phyloP scores from a whole-genome alignment of 768 basidiomycete genomes.

The Lactifluus subvellereus region DNA sequence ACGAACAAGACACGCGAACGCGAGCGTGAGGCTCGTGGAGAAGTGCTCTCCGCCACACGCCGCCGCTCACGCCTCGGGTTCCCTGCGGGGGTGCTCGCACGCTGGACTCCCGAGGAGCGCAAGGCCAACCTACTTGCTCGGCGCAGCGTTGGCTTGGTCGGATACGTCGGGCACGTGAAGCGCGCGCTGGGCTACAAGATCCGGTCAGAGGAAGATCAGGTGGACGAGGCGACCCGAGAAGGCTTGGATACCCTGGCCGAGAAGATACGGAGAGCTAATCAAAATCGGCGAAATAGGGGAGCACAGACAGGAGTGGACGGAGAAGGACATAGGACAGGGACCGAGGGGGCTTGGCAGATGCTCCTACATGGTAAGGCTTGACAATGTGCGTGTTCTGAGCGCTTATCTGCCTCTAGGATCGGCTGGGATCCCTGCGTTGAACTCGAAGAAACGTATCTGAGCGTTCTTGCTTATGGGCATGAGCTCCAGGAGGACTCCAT shows the following conservation, averaged over 20 bases:
- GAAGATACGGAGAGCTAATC: slow-evolving; percentile 32
- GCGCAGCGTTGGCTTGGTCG: slow-evolving; percentile 54
- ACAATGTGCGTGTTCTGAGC: too few species aligned
- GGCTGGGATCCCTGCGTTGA: too few species aligned
- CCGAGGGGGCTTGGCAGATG: too few species aligned
- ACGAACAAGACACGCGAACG: slow-evolving; percentile 59
- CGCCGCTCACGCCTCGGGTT: slow-evolving; percentile 48
- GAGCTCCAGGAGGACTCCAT: too few species aligned
- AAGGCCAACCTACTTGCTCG: slow-evolving; percentile 45
- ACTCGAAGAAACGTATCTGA: too few species aligned
- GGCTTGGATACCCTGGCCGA: slow-evolving; percentile 29
- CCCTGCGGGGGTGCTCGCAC: slow-evolving; percentile 53
- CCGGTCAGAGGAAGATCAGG: slow-evolving; percentile 32
- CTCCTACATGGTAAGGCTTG: too few species aligned
- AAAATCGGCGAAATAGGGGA: slow-evolving; percentile 13
- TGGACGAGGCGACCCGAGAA: slow-evolving; percentile 27
- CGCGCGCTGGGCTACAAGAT: slow-evolving; percentile 47
- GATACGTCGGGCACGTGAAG: slow-evolving; percentile 68
- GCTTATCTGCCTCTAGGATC: too few species aligned
- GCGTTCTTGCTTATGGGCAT: too few species aligned
- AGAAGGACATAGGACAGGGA: not conserved
- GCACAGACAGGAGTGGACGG: not conserved
- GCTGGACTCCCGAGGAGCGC: slow-evolving; percentile 46
- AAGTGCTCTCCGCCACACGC: slow-evolving; percentile 46
- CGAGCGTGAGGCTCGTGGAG: slow-evolving; percentile 58